A percentile compares a stretch with the other conserved stretches of the same genome.
These are phyloP conservation scores for Tubosaeta sp. DNA, from an alignment of 768 basidiomycete genomes.

Conservation along the genomic window DNA sequence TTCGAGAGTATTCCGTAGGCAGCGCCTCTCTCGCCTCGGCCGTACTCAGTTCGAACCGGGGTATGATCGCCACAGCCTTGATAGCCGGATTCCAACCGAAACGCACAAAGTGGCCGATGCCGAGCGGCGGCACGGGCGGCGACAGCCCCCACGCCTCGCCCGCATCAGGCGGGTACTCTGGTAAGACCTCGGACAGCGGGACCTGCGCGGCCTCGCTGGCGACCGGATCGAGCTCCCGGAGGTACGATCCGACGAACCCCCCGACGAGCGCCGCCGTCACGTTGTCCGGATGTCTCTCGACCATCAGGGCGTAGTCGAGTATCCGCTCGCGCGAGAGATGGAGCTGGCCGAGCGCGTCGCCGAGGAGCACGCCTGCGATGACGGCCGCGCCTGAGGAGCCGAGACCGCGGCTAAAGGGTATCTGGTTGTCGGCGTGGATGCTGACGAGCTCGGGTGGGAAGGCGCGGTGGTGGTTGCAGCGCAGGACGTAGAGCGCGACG, in stretches of 20 bases:
- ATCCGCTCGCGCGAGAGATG: slow-evolving; percentile 64
- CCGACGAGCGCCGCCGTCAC: slow-evolving; percentile 96
- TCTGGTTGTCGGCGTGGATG: slow-evolving; percentile 85
- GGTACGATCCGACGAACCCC: slow-evolving; percentile 95
- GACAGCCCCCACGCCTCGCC: slow-evolving; percentile 86
- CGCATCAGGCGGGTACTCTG: slow-evolving; percentile 92
- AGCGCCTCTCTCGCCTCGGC: slow-evolving; percentile 89
- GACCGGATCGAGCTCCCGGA: slow-evolving; percentile 78
- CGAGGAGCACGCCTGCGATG: slow-evolving; percentile 92
- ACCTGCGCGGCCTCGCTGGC: slow-evolving; percentile 85
- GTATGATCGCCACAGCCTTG: slow-evolving; percentile 91
- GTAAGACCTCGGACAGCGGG: slow-evolving; percentile 92
- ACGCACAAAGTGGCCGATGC: slow-evolving; percentile 91
- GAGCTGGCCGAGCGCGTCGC: slow-evolving; percentile 74
- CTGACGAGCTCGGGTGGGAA: slow-evolving; percentile 69
- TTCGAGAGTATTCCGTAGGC: slow-evolving; percentile 79
- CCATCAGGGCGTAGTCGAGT: slow-evolving; percentile 97
- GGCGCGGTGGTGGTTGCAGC: slow-evolving; percentile 68
- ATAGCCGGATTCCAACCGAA: slow-evolving; percentile 84
- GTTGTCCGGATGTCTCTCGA: slow-evolving; percentile 98
- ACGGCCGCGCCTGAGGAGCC: slow-evolving; percentile 99
- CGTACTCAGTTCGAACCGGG: slow-evolving; percentile 93
- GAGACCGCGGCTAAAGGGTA: slow-evolving; percentile 95
- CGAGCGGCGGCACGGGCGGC: slow-evolving; percentile 82
- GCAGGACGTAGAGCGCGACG: slow-evolving; percentile 96